These are phyloP conservation scores for Fusarium sublunatum DNA, from an alignment of 2,329 filamentous ascomycete genomes.

Conservation along the genomic window DNA sequence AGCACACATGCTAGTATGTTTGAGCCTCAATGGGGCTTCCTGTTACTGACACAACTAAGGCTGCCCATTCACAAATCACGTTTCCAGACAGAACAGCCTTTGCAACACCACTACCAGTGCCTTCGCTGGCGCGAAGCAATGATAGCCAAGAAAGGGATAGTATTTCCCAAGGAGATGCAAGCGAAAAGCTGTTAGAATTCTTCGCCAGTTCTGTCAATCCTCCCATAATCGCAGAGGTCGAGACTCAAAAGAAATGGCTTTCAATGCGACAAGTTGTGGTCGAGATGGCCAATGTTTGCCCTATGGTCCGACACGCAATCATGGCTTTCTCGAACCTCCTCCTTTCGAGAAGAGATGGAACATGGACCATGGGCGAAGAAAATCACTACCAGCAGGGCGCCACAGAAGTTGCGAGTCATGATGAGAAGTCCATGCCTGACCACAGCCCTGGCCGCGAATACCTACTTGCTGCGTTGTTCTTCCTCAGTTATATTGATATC, in stretches of 20 bases:
- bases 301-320: conserved; percentile 61
- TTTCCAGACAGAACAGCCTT: conserved; percentile 43
- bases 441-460: conserved; percentile 53
- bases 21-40: no score
- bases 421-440: conserved; percentile 39
- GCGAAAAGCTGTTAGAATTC: conserved; percentile 57
- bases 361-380: conserved; percentile 48
- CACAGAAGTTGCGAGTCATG: conserved; percentile 48
- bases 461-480: conserved; percentile 63
- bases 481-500: conserved; percentile 65
- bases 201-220: conserved; percentile 62
- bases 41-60: conserved; percentile 16
- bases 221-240: conserved; percentile 64
- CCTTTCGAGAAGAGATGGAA: conserved; percentile 52
- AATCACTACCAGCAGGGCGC: conserved; percentile 54
- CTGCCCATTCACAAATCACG: conserved; percentile 39
- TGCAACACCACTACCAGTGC: conserved; percentile 32
- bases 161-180: conserved; percentile 19
- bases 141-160: conserved; percentile 23
- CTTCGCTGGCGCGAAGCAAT: conserved; percentile 39
- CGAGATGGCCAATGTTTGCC: conserved; percentile 59
- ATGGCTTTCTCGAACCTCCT: conserved; percentile 63
- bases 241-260: conserved; percentile 64
- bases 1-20: conserved; percentile 39
- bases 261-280: conserved; percentile 61